Percentiles rank a stretch among this genome's conserved stretches.
Conservation (phyloP, 805 yeast genomes). For the Grigorovia jiainica region DNA sequence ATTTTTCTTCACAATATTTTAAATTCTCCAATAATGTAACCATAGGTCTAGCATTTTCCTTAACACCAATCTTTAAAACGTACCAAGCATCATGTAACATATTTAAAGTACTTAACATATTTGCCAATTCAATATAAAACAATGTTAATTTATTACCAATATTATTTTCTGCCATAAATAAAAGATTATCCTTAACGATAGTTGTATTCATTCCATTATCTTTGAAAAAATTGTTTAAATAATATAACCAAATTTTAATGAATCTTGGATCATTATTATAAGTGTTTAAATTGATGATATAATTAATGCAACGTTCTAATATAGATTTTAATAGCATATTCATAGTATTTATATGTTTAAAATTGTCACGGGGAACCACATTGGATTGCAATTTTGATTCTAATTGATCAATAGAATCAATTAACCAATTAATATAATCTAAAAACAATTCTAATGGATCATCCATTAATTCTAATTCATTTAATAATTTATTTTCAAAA, state of each 20-base stretch:
- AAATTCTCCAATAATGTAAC: neutral
- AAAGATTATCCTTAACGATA: slow-evolving; percentile 60
- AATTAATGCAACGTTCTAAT: slow-evolving; percentile 51
- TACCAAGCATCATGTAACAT: slow-evolving; percentile 10
- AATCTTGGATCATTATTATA: slow-evolving; percentile 81
- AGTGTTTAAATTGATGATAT: slow-evolving; percentile 49
- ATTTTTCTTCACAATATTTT: slow-evolving; percentile 7
- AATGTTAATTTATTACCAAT: slow-evolving; percentile 61
- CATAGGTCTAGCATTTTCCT: slow-evolving; percentile 56
- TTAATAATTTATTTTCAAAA: slow-evolving; percentile 38
- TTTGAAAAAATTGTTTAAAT: slow-evolving; percentile 35
- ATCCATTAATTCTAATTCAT: slow-evolving; percentile 51
- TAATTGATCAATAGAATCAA: slow-evolving; percentile 26
- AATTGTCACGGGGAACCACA: too few relatives aligned
- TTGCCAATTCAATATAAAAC: slow-evolving; percentile 74
- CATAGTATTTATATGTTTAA: neutral
- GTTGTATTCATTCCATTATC: slow-evolving; percentile 36
- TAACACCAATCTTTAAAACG: slow-evolving; percentile 29
- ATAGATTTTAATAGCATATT: slow-evolving; percentile 40
- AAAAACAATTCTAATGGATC: slow-evolving; percentile 74
- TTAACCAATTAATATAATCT: slow-evolving; percentile 71
- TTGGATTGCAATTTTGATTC: slow-evolving; percentile 29
- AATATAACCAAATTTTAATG: slow-evolving; percentile 71
- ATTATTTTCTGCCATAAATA: slow-evolving; percentile 57
- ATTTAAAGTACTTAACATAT: slow-evolving; percentile 15